These are phyloP conservation scores for Penicillium antarcticum DNA, from an alignment of 495 filamentous ascomycete genomes.

Conservation along the genomic window DNA sequence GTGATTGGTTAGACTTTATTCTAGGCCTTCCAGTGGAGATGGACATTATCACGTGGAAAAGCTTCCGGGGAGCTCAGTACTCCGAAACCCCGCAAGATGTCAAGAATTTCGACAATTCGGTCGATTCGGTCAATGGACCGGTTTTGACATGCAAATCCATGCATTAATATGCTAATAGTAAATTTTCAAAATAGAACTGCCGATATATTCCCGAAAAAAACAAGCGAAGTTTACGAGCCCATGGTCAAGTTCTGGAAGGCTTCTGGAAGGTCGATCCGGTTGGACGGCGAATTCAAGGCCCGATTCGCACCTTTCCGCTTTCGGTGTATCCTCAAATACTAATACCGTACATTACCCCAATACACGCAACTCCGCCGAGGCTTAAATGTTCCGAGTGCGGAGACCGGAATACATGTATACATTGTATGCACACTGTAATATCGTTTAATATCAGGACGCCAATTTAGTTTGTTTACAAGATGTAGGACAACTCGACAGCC, in stretches of 20 bases:
- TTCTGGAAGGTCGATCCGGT: constrained; percentile 29
- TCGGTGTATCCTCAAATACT: background rate
- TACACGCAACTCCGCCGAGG: too few species aligned
- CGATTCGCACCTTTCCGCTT: constrained; percentile 6
- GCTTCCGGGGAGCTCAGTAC: constrained; percentile 24
- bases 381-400: too few species aligned
- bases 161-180: background rate
- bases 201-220: background rate
- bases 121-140: too few species aligned
- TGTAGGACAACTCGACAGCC: too few species aligned
- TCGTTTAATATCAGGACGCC: too few species aligned
- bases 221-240: background rate
- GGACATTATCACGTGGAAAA: constrained; percentile 17
- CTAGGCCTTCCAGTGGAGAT: constrained; percentile 9
- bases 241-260: constrained; percentile 17
- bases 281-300: constrained; percentile 5
- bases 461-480: too few species aligned
- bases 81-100: constrained; percentile 17
- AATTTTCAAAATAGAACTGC: background rate
- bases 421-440: too few species aligned
- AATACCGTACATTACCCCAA: too few species aligned
- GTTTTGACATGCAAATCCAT: too few species aligned
- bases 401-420: too few species aligned
- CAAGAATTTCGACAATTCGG: background rate
- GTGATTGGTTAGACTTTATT: constrained; percentile 13